Base-by-base conservation (phyloP, 1,284 basidiomycete genomes). In the Leccinum fuscescens region DNA sequence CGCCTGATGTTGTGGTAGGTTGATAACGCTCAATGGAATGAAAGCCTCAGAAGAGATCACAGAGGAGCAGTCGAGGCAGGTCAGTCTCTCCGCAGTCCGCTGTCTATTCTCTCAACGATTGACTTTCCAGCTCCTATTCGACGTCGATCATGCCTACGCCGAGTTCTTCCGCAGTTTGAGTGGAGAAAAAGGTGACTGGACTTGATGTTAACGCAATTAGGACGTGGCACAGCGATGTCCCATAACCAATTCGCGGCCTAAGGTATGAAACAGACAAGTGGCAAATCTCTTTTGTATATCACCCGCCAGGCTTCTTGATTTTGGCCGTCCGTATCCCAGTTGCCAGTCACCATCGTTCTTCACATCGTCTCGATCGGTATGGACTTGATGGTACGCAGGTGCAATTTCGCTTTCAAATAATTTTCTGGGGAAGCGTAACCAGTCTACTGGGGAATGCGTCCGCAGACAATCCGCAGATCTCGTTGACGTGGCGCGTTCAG, bases 11-110 rank as follows among this genome's bases (percentile, higher is more conserved):
- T 4, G 35, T 50, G 44, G 5, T 6, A 96, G 94, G 95, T 82
- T 98, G 46, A 99, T 99, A 69, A 93, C 92, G 4, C 82, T 99
- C 46, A 99, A 99, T 68, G 90, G 89, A 2, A 97, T 98, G 94
- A 94, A 94, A 72, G 97, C 94, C 5, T 94, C 93, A 29, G 96
- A 98, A 69, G 95, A 98, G 76, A 90, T 99, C 56, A 90, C 92
- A 1, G 96, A 99, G 62, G 96, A 98, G 66, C 95, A 99, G 71
- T 91, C 93, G 1, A 81, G 97, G 60, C 95, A 98, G 83, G 94
- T 92, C 60, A 56, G 81, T 49, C 24, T 12, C 8, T 55, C 50
- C 37, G 48, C 48, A n/a, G 24, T 51, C 24, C 50, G 6, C 15
- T 6, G 2, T 2, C 14, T 8, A 22, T 4, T 54, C 54, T 33